phyloP scores from a whole-genome alignment of 2,329 filamentous ascomycete genomes.

The Aspergillus glaucus region DNA sequence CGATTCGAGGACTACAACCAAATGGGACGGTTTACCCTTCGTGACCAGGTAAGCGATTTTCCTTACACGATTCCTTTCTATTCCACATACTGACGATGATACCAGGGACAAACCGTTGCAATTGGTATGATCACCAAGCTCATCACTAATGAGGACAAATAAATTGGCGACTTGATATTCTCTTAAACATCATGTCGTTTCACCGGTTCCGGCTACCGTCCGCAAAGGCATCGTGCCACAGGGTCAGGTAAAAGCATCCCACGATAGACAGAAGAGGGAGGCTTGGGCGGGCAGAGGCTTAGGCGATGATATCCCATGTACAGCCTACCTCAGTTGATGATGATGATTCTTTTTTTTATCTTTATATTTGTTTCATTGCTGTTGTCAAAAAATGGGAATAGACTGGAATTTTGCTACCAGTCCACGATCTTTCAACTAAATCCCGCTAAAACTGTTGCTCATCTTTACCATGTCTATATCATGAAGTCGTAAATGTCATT shows the following conservation, averaged over 20 bases:
- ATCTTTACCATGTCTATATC: constrained; percentile 1
- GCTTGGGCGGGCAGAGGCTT: constrained; percentile 14
- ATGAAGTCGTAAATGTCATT: constrained; percentile 1
- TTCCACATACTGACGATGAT: constrained; percentile 16
- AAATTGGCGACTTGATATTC: constrained; percentile 5
- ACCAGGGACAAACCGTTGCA: constrained; percentile 92
- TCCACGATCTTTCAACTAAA: background rate
- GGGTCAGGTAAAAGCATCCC: background rate
- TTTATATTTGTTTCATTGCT: constrained; percentile 16
- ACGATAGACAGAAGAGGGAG: constrained; percentile 5
- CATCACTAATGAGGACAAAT: constrained; percentile 36
- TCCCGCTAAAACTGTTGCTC: background rate
- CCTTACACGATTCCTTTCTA: constrained; percentile 5
- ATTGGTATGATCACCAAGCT: constrained; percentile 99
- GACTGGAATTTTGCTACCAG: constrained; percentile 1
- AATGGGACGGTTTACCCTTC: constrained; percentile 80
- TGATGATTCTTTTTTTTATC: constrained; percentile 19
- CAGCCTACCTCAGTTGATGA: constrained; percentile 25
- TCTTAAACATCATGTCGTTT: constrained; percentile 2
- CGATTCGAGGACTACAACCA: constrained; percentile 94
- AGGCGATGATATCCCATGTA: constrained; percentile 17
- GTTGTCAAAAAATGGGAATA: constrained; percentile 16
- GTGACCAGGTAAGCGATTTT: constrained; percentile 64
- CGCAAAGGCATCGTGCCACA: background rate
- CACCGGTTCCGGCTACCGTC: constrained; percentile 1